A percentile compares a stretch with the other conserved stretches of the same genome.
phyloP scores from a whole-genome alignment of 179 eudicot species.

The Silene coronaria region DNA sequence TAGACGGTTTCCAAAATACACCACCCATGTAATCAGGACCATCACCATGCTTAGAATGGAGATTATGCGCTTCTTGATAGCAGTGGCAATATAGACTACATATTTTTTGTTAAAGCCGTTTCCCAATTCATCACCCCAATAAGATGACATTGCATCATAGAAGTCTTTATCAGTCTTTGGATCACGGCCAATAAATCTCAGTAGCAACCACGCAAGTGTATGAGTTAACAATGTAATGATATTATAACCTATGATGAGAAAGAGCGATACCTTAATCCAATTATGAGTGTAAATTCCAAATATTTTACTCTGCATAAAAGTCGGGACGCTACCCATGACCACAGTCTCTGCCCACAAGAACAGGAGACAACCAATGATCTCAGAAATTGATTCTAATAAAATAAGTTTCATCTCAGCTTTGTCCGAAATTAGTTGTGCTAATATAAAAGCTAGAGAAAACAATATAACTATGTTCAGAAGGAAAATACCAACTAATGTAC shows the following conservation, averaged over 20 bases:
- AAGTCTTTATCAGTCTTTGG: too few relatives aligned
- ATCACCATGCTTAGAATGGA: constrained; percentile 11
- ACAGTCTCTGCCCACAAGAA: constrained; percentile 10
- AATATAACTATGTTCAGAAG: background rate
- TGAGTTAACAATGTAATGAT: constrained; percentile 4
- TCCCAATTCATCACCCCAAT: background rate
- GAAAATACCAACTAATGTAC: constrained; percentile 6
- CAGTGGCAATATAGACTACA: constrained; percentile 8
- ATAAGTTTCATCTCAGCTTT: background rate
- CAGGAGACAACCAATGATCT: background rate
- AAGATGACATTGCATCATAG: background rate
- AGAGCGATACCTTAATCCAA: constrained; percentile 17
- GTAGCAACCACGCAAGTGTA: background rate
- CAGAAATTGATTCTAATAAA: background rate
- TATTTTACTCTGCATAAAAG: constrained; percentile 1
- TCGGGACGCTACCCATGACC: background rate
- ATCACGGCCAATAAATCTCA: background rate
- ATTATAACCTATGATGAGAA: constrained; percentile 17
- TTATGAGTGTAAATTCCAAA: background rate
- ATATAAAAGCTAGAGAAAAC: background rate
- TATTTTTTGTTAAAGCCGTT: background rate
- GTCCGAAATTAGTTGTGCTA: background rate
- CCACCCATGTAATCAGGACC: constrained; percentile 14
- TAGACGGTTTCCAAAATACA: constrained; percentile 3
- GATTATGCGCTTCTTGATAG: constrained; percentile 15